Conservation (phyloP, 2,329 filamentous ascomycete species). For the Fusarium multiceps region DNA sequence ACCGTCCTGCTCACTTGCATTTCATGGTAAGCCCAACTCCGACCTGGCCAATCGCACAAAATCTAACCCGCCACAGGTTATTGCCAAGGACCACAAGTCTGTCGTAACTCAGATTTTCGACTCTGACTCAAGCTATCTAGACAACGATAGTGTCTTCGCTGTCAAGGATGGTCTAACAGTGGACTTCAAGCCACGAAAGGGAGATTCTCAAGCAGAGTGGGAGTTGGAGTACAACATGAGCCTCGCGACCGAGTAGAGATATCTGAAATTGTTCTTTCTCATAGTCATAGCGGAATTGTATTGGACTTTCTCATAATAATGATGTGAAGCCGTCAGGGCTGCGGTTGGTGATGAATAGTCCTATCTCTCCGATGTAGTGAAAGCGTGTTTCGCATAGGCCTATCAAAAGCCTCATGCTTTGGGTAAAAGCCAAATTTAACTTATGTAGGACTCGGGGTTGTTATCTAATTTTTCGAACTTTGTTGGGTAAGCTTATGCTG, state of each 20-base stretch:
- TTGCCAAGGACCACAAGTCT: conserved; percentile 69
- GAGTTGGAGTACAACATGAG: conserved; percentile 38
- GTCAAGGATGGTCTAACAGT: conserved; percentile 42
- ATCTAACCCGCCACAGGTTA: conserved; percentile 46
- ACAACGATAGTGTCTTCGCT: conserved; percentile 39
- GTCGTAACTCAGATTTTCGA: conserved; percentile 76
- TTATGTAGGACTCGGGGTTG: not conserved
- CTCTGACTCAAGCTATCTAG: conserved; percentile 36
- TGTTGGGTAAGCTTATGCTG: not conserved
- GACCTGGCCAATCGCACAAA: not conserved
- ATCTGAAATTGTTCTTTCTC: not conserved
- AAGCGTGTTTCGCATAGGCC: not conserved
- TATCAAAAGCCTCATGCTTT: not conserved
- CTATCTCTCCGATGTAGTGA: not conserved
- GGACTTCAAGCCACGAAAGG: conserved; percentile 36
- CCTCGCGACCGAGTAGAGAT: conserved; percentile 9
- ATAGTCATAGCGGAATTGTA: conserved; percentile 1
- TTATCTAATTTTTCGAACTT: not conserved
- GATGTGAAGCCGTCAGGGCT: too few species aligned
- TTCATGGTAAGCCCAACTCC: conserved; percentile 57
- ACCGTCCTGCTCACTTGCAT: conserved; percentile 70
- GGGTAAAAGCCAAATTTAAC: not conserved
- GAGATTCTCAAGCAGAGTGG: conserved; percentile 33
- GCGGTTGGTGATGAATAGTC: not conserved
- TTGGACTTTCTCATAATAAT: not conserved